Evolutionary conservation across 768 basidiomycete genomes (phyloP), one percentile per base, ranked within the genome.

Genomic region (Tricholoma furcatifolium): DNA sequence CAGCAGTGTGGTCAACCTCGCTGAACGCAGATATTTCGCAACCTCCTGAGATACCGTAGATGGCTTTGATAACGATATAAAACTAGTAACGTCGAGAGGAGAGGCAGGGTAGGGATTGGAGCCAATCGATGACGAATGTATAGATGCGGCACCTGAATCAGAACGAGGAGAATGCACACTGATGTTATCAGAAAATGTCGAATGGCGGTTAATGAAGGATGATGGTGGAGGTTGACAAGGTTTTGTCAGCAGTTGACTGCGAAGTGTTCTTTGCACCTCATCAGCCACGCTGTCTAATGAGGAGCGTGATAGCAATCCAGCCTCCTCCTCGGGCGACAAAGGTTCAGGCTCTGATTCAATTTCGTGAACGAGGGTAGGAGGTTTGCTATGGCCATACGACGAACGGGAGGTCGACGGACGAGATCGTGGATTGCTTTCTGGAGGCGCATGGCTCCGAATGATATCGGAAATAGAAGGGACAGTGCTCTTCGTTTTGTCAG

Each of bases 401-500:
- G 77, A 71, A 38, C 77, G 77, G 47, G 57, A 60, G 59, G 53
- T 70, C n/a, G 78, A 61, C 27, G 77, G 75, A 35, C 77, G 74
- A n/a, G 76, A 69, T 36, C 79, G 77, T 24, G 66, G 67, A 60
- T 81, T 82, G 45, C 72, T 70, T 58, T 79, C 73, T 18, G 72
- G 74, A n/a, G 88, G 88, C 2, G 85, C 84, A 70, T 93, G 84
- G 23, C 80, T 80, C 24, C 87, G 84, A 55, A 94, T 93, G 55
- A 94, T 94, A 51, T 94, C 91, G 36, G 87, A 88, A 64, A 94
- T 94, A 12, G 90, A 89, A 43, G 92, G 91, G 6, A 84, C 81
- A 45, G 86, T 64, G 17, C 72, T 73, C 66, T 82, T 82, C 63
- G 60, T 68, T 44, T 62, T 67, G 55, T 72, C 55, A n/a, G 50